Evolutionary conservation across 148 eudicot species (phyloP), one percentile per base, ranked within the genome.

Genomic region (Camellia japonica): DNA sequence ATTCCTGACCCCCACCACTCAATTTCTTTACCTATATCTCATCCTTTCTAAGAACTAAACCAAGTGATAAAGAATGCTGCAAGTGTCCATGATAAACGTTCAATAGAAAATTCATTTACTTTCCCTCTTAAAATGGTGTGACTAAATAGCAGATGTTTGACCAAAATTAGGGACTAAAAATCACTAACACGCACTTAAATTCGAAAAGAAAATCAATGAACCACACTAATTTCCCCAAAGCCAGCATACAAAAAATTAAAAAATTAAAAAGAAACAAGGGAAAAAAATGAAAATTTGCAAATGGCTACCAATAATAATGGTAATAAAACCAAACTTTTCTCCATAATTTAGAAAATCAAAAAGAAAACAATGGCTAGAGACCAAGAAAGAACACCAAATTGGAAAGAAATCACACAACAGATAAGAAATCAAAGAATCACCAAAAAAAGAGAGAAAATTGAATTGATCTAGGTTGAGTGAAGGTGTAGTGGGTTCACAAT

Each of bases 371-470:
- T 13, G 19, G n/a, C 55, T 6, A 49, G 13, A 1, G 54, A 61
- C 44, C 72, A 19, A 65, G 47, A 23, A 68, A 41, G 42, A 73
- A 13, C 43, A 63, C 5, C 18, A 72, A 52, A 72, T 30, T 52
- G 11, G 58, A 13, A 20, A 51, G 11, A 54, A 73, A 5, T 20
- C 2, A 30, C 46, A 41, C 46, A 13, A 23, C 61, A 72, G 15
- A 54, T 1, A 77, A 76, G 41, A 60, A 52, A 72, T 15, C 8
- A 18, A 43, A 84, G 52, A 73, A 77, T 52, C 49, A 71, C 46
- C 43, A 62, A 59, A 58, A 49, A 78, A 81, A 88, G 77, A 70
- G 75, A 80, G 19, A 61, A 11, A 60, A 18, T 62, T 16, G 6
- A 63, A 19, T 54, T 23, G 68, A 76, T 20, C 68, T 9, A 10